Conservation (phyloP, 768 basidiomycete genomes). For the Asterophora lycoperdoides region DNA sequence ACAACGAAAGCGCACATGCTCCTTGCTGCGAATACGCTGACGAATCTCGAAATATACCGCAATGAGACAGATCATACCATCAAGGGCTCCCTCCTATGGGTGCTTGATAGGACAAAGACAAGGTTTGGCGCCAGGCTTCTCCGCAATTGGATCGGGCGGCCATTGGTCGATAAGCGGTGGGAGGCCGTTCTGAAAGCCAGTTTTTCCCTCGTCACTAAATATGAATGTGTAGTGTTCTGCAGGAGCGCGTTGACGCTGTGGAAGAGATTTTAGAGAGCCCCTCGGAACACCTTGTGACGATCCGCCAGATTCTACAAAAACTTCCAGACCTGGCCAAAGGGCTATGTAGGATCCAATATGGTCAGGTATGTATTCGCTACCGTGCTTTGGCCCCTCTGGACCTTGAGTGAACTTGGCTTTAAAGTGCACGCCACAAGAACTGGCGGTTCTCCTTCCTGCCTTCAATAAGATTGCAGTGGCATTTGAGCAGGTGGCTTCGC, state of each 20-base stretch:
- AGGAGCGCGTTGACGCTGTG: conserved; percentile 78
- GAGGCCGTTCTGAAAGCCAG: conserved; percentile 13
- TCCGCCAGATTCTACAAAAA: conserved; percentile 65
- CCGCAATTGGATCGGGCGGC: conserved; percentile 81
- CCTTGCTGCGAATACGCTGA: conserved; percentile 81
- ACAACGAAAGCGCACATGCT: conserved; percentile 79
- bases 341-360: conserved; percentile 84
- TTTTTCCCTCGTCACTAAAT: not conserved
- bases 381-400: not conserved
- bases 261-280: conserved; percentile 69
- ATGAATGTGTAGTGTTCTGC: conserved; percentile 48
- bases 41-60: conserved; percentile 88
- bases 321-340: conserved; percentile 90
- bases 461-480: conserved; percentile 66
- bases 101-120: conserved; percentile 84
- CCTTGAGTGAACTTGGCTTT: not conserved
- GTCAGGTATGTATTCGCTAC: conserved; percentile 60
- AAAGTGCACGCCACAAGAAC: conserved; percentile 83
- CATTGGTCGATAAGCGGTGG: conserved; percentile 70
- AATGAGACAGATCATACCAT: conserved; percentile 80
- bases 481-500: conserved; percentile 47
- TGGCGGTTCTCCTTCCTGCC: conserved; percentile 69
- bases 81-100: conserved; percentile 76
- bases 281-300: conserved; percentile 56
- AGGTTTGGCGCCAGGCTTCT: conserved; percentile 84